These are phyloP conservation scores for Pterulicium gracile DNA, from an alignment of 1,284 basidiomycete species.

Conservation along the genomic window DNA sequence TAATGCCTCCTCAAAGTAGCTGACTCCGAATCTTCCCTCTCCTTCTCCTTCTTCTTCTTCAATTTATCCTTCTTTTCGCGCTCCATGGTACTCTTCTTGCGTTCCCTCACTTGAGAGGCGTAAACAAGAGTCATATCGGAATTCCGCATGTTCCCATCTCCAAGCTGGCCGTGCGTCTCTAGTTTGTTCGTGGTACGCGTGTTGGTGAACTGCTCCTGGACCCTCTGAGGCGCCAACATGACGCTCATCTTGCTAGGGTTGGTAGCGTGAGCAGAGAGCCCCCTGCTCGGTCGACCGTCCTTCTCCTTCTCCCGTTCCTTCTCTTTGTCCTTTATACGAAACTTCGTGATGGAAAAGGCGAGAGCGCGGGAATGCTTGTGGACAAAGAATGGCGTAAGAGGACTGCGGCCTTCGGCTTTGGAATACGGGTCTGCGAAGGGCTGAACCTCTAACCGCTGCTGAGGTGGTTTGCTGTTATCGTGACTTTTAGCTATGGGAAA, in stretches of 20 bases:
- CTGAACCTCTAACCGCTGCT: slow-evolving; percentile 55
- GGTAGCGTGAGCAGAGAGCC: background rate
- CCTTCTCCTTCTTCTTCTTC: slow-evolving; percentile 12
- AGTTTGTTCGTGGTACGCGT: slow-evolving; percentile 65
- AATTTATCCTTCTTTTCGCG: slow-evolving; percentile 11
- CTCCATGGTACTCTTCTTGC: slow-evolving; percentile 9
- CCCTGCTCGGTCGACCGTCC: slow-evolving; percentile 4
- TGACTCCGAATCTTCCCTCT: slow-evolving; percentile 13
- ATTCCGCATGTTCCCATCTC: slow-evolving; percentile 23
- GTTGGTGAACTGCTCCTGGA: slow-evolving; percentile 67
- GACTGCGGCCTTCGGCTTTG: slow-evolving; percentile 40
- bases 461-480: slow-evolving; percentile 45
- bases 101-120: slow-evolving; percentile 10
- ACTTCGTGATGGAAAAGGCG: slow-evolving; percentile 67
- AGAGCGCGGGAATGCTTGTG: slow-evolving; percentile 70
- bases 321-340: slow-evolving; percentile 22
- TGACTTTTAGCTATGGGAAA: slow-evolving; percentile 19
- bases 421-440: slow-evolving; percentile 41
- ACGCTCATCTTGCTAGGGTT: slow-evolving; percentile 27
- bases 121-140: slow-evolving; percentile 11
- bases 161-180: slow-evolving; percentile 54
- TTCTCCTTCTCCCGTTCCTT: too few species aligned
- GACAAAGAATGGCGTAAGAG: slow-evolving; percentile 30
- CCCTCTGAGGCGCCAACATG: slow-evolving; percentile 55
- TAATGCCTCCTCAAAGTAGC: slow-evolving; percentile 17